Conservation (phyloP, 805 yeast genomes). For the Brettanomyces custersianus region DNA sequence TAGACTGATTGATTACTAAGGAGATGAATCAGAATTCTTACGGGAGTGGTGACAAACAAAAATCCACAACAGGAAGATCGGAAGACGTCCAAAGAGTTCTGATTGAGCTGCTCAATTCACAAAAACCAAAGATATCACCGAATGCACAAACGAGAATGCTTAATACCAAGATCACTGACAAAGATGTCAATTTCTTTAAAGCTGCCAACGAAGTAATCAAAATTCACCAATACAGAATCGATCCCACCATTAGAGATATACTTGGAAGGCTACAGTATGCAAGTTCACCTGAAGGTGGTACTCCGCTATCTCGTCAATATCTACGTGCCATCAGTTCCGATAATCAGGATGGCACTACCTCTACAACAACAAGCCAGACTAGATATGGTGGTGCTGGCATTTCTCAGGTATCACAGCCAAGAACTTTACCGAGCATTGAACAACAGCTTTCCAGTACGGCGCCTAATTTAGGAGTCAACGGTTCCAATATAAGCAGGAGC, state of each 20-base stretch:
- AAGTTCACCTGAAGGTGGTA: constrained; percentile 49
- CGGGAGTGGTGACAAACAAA: neutral
- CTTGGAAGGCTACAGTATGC: constrained; percentile 51
- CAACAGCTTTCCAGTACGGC: no score
- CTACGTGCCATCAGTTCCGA: constrained; percentile 11
- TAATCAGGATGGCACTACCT: no score
- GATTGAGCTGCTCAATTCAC: constrained; percentile 20
- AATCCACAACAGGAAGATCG: neutral
- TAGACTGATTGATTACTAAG: neutral
- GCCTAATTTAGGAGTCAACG: no score
- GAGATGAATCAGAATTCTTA: neutral
- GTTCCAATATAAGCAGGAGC: no score
- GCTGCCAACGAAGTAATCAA: constrained; percentile 55
- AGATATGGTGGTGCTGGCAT: no score
- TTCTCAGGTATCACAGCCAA: no score
- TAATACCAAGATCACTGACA: constrained; percentile 26
- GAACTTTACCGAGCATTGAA: no score
- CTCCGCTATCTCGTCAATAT: constrained; percentile 24
- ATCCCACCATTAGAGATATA: constrained; percentile 56
- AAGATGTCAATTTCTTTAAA: constrained; percentile 46
- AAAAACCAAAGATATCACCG: constrained; percentile 19
- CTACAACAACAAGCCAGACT: no score
- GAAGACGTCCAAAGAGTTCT: constrained; percentile 16
- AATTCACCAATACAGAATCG: constrained; percentile 35
- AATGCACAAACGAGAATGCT: constrained; percentile 12